phyloP scores from a whole-genome alignment of 129 eudicot species.

The Escallonia rubra region DNA sequence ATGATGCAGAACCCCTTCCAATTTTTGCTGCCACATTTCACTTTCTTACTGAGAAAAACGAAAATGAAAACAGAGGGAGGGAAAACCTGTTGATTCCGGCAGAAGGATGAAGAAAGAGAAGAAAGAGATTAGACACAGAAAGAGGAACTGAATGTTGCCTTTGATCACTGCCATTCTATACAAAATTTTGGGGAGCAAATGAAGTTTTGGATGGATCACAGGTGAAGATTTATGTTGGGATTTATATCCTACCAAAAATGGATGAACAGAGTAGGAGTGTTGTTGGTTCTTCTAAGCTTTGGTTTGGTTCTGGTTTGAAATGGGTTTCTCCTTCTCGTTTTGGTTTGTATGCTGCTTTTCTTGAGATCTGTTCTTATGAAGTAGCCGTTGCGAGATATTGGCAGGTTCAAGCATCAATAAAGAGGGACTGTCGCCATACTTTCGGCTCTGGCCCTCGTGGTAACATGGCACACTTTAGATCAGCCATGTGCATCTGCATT shows the following conservation, averaged over 20 bases:
- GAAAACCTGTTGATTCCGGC: conserved; percentile 18
- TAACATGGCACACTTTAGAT: no score
- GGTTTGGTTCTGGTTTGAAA: conserved; percentile 19
- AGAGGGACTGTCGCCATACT: no score
- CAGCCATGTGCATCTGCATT: no score
- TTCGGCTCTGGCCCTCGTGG: no score
- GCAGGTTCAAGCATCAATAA: no score
- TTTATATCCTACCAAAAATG: neutral
- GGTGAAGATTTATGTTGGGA: neutral
- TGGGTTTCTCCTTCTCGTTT: neutral
- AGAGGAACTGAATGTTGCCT: conserved; percentile 11
- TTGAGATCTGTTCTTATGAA: conserved; percentile 10
- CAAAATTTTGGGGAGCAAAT: neutral
- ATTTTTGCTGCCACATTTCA: neutral
- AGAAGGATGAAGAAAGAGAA: conserved; percentile 4
- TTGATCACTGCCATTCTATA: neutral
- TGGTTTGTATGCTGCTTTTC: neutral
- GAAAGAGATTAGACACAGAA: neutral
- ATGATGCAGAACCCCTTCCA: no score
- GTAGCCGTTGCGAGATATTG: conserved; percentile 10
- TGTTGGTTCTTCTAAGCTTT: neutral
- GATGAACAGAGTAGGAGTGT: neutral
- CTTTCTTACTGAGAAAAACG: neutral
- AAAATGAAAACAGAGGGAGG: neutral
- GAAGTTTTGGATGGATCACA: neutral